Base-by-base conservation (phyloP, 1,284 basidiomycete genomes). In the Fomitopsis schrenkii region DNA sequence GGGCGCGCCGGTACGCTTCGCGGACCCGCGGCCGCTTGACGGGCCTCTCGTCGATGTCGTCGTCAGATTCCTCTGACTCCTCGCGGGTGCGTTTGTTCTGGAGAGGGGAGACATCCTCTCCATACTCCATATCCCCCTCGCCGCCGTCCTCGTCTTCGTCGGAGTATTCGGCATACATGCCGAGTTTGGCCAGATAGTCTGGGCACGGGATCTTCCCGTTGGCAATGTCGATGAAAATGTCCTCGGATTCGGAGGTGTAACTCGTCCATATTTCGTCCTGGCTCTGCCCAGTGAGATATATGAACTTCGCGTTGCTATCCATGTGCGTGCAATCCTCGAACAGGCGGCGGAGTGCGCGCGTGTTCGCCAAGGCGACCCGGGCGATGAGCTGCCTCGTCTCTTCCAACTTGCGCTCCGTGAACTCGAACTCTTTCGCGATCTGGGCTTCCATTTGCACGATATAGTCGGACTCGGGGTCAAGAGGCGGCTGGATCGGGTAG, bases 91-190 rank as follows among this genome's bases (percentile, higher is more conserved):
- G 38, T 15, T 40, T 36, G 35, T 36, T 40, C 38, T 40, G 38
- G 38, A 8, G 38, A 40, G 38, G 38, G 12, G 2, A 0, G 38
- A 3, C 30, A 8, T 33, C 30, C 5, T 33, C 30, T 14, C 38
- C 38, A 10, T 12, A 12, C 38, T 10, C 38, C 38, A 4, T 40
- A 10, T 40, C 38, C 2, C 14, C 48, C 48, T 33, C 48, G 1
- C 30, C 48, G 14, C 7, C 28, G 1, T 33, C 48, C 28, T 50
- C 45, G 9, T 6, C 22, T 19, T 19, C 19, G 22, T 72, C 69
- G 55, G 67, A 53, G 68, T 61, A 64, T 62, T 66, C 54, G 66
- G 64, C 53, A 36, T n/a, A 10, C 17, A 28, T 15, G 48, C 22
- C 22, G 22, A 22, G 22, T 22, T 22, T 22, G 22, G 22, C 40